Base-by-base conservation (phyloP, 75 land plant genomes). In the Pinus albicaulis region DNA sequence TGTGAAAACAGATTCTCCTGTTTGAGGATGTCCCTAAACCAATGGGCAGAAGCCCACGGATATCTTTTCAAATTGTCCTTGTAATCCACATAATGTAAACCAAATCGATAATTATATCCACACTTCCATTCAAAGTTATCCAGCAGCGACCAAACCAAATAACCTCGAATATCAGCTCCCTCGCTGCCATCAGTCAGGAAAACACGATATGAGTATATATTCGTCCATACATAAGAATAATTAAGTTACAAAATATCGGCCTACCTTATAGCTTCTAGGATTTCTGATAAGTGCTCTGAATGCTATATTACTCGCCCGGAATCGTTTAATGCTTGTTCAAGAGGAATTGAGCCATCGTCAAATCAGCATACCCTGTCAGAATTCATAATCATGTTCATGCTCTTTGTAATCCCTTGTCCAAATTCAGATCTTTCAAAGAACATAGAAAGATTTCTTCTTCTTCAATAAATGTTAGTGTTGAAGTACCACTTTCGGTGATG, bases 111-210 rank as follows among this genome's bases (percentile, higher is more conserved):
- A 6, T 82, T 79, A 58, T 74, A 90, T 0, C 92, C 92, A 23
- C 23, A 26, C 4, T 24, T 24, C 91, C 91, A 90, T 63, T 88
- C 88, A 76, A 88, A 90, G 55, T 90, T 86, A 72, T 90, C 92
- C 77, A 86, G 20, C 22, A 90, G 74, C 13, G 88, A 79, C 92
- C 92, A 90, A 16, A 78, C 88, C 76, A 85, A 79, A 64, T 85
- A 88, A 65, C 91, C 91, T 7, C 76, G 80, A 13, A 90, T 81
- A 28, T 83, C 71, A 2, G 79, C 79, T 8, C 92, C 92, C 28
- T 88, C 81, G 59, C 80, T 84, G 74, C 34, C 22, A 63, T 10
- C 17, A 17, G 7, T 59, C 8, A 19, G n/a, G 8, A 10, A 59
- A 19, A n/a, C 10, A 59, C 0, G 22, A 58, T 7, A 19, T 59